phyloP scores from a whole-genome alignment of 768 basidiomycete genomes.

The Tephrocybe sp. region DNA sequence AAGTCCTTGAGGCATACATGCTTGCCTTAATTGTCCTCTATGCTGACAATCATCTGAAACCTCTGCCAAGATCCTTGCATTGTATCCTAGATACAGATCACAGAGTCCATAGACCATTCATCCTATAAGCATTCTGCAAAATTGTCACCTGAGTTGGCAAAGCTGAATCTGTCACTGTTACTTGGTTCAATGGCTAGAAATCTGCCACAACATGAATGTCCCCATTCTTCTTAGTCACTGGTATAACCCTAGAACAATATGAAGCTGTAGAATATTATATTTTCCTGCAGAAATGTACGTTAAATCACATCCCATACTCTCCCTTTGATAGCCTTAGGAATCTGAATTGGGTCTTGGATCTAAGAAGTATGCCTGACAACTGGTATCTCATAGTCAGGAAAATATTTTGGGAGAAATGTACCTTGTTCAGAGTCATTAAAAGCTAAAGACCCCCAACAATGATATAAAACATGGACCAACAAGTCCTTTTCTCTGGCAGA shows the following conservation, averaged over 20 bases:
- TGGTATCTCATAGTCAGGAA: slow-evolving; percentile 1
- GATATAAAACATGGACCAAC: slow-evolving; percentile 1
- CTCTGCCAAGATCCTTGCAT: slow-evolving; percentile 23
- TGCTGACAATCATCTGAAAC: slow-evolving; percentile 19
- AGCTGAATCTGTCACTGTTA: slow-evolving; percentile 1
- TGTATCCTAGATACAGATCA: slow-evolving; percentile 12
- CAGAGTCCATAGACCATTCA: slow-evolving; percentile 4
- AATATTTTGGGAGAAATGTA: slow-evolving; percentile 28
- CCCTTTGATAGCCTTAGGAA: slow-evolving; percentile 23
- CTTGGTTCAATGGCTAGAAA: neutral
- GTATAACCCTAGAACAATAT: neutral
- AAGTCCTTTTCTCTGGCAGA: slow-evolving; percentile 14
- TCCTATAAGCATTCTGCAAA: slow-evolving; percentile 11
- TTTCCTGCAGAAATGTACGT: slow-evolving; percentile 18
- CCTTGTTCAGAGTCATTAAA: slow-evolving; percentile 27
- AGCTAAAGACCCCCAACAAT: slow-evolving; percentile 15
- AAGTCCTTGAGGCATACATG: too few relatives aligned
- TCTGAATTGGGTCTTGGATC: slow-evolving; percentile 25
- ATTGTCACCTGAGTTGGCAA: slow-evolving; percentile 6
- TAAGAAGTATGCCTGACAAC: slow-evolving; percentile 33
- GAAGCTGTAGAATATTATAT: slow-evolving; percentile 16
- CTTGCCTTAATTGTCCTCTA: too few relatives aligned
- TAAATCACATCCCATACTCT: slow-evolving; percentile 22
- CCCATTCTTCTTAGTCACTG: neutral
- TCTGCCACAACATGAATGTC: neutral